Evolutionary conservation across 768 basidiomycete genomes (phyloP).

Genomic region (Amyloporia xantha): DNA sequence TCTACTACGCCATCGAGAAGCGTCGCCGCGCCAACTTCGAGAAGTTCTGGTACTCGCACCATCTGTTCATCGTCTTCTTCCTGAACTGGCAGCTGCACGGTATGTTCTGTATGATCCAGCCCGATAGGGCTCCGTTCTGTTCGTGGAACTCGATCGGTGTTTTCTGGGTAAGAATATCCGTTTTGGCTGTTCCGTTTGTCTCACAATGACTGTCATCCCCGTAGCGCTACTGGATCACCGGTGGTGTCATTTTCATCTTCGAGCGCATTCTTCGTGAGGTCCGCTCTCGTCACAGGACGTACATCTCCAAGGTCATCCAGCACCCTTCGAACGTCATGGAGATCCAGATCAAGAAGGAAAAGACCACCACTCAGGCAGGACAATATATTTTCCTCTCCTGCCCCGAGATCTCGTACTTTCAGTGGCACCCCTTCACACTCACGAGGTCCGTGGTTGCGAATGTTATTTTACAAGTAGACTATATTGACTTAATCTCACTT

Average conservation of each 20-base stretch:
- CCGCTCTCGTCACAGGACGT: slow-evolving; percentile 85
- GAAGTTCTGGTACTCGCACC: slow-evolving; percentile 83
- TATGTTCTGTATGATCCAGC: slow-evolving; percentile 95
- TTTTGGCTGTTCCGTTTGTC: neutral
- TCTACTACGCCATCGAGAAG: slow-evolving; percentile 82
- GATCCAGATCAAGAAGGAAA: slow-evolving; percentile 96
- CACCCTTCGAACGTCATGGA: slow-evolving; percentile 94
- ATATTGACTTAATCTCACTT: slow-evolving; percentile 1
- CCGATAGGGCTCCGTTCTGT: slow-evolving; percentile 84
- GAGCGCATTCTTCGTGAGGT: slow-evolving; percentile 93
- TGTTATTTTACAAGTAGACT: neutral
- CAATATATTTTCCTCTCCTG: slow-evolving; percentile 92
- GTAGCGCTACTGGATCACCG: slow-evolving; percentile 86
- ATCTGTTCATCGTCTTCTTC: slow-evolving; percentile 91
- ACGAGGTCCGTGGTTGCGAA: slow-evolving; percentile 48
- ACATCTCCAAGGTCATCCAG: slow-evolving; percentile 90
- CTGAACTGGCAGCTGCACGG: slow-evolving; percentile 92
- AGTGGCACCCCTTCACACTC: slow-evolving; percentile 97
- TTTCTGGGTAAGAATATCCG: slow-evolving; percentile 88
- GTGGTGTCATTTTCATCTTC: slow-evolving; percentile 76
- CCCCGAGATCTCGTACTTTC: slow-evolving; percentile 90
- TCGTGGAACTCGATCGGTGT: slow-evolving; percentile 81
- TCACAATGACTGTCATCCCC: neutral
- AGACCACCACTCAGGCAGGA: slow-evolving; percentile 73
- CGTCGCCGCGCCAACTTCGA: slow-evolving; percentile 74